phyloP scores from a whole-genome alignment of 108 stramenopile species.

The Nannochloropsis salina region DNA sequence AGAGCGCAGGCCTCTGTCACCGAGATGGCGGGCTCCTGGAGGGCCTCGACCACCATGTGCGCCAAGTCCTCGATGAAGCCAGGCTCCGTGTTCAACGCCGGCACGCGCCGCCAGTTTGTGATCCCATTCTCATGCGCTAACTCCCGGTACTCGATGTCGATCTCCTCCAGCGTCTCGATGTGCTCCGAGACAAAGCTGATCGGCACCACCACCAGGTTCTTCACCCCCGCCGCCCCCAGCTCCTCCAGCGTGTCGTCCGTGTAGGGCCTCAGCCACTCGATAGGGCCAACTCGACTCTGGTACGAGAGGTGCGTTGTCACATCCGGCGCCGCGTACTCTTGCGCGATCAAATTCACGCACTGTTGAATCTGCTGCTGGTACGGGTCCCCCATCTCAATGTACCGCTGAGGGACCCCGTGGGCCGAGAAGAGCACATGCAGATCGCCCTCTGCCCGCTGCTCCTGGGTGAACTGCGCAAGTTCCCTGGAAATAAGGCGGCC shows the following conservation, averaged over 20 bases:
- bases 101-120: constrained; percentile 78
- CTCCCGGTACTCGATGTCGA: constrained; percentile 98
- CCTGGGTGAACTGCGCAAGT: constrained; percentile 69
- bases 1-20: constrained; percentile 32
- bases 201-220: constrained; percentile 91
- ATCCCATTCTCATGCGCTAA: constrained; percentile 88
- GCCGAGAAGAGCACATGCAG: constrained; percentile 88
- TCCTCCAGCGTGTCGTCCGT: constrained; percentile 87
- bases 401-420: constrained; percentile 90
- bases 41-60: constrained; percentile 76
- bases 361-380: constrained; percentile 81
- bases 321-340: constrained; percentile 25
- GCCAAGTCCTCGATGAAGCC: constrained; percentile 92
- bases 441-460: constrained; percentile 61
- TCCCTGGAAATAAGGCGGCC: constrained; percentile 71
- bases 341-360: constrained; percentile 30
- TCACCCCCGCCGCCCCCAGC: constrained; percentile 76
- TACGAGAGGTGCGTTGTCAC: constrained; percentile 55
- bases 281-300: constrained; percentile 92
- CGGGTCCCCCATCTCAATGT: constrained; percentile 91
- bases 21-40: constrained; percentile 47
- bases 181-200: constrained; percentile 97
- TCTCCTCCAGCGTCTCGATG: constrained; percentile 99
- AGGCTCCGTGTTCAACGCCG: constrained; percentile 86
- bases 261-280: constrained; percentile 97